A percentile compares a stretch with the other conserved stretches of the same genome.
These are phyloP conservation scores for Paraconiothyrium sp. DNA, from an alignment of 2,329 filamentous ascomycete species.

Conservation along the genomic window DNA sequence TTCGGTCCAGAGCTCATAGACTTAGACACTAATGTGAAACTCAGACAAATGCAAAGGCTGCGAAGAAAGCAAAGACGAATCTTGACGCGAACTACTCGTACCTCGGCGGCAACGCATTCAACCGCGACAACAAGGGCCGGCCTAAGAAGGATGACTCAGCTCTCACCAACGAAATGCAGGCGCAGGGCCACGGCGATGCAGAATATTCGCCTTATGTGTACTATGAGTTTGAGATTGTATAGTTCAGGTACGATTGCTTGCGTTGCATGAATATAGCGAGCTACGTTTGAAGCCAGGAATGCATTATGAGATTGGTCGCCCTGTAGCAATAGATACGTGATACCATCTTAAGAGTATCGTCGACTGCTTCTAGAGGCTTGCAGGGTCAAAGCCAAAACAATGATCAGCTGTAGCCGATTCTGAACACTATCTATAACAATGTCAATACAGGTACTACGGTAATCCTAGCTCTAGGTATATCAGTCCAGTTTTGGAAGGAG, in stretches of 20 bases:
- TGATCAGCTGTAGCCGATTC: too few species aligned
- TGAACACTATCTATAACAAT: too few species aligned
- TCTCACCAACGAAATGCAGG: slow-evolving; percentile 83
- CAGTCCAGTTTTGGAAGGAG: too few species aligned
- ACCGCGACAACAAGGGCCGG: slow-evolving; percentile 90
- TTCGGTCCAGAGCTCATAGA: not conserved
- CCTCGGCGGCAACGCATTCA: slow-evolving; percentile 92
- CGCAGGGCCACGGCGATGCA: slow-evolving; percentile 74
- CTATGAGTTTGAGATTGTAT: slow-evolving; percentile 85
- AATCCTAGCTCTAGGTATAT: too few species aligned
- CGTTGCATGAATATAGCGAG: not conserved
- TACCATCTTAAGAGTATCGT: not conserved
- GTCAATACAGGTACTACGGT: too few species aligned
- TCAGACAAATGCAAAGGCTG: slow-evolving; percentile 83
- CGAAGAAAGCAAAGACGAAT: slow-evolving; percentile 72
- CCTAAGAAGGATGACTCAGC: slow-evolving; percentile 88
- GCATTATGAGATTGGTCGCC: not conserved
- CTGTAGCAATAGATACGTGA: slow-evolving; percentile 6
- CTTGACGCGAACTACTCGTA: slow-evolving; percentile 90
- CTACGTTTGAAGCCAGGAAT: not conserved
- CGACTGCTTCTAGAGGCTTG: too few species aligned
- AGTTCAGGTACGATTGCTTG: not conserved
- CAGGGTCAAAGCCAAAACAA: too few species aligned
- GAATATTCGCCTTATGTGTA: slow-evolving; percentile 98
- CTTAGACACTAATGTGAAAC: slow-evolving; percentile 14